phyloP scores from a whole-genome alignment of 1,139 yeast genomes.

The Magnusiomyces ingens region DNA sequence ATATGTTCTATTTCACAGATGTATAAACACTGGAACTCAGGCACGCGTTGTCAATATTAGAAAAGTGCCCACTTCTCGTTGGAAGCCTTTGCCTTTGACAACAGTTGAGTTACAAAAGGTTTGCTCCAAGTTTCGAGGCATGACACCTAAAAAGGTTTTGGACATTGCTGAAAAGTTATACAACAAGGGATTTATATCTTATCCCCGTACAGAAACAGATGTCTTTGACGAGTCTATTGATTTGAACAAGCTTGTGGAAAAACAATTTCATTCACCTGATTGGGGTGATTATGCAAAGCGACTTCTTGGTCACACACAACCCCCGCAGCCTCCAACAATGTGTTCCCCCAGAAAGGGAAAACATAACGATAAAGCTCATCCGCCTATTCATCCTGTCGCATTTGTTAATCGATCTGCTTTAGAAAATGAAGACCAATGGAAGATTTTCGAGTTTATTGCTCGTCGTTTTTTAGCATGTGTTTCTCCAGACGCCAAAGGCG shows the following conservation, averaged over 20 bases:
- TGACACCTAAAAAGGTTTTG: constrained; percentile 76
- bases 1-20: constrained; percentile 56
- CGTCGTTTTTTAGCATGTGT: constrained; percentile 89
- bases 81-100: constrained; percentile 83
- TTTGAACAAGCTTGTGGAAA: constrained; percentile 48
- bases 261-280: constrained; percentile 44
- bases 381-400: constrained; percentile 82
- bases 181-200: constrained; percentile 78
- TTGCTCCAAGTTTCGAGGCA: constrained; percentile 56
- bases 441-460: constrained; percentile 80
- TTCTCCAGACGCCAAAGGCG: constrained; percentile 83
- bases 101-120: constrained; percentile 92
- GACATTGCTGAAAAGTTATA: constrained; percentile 78
- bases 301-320: constrained; percentile 19
- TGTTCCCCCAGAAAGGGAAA: constrained; percentile 67
- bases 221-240: constrained; percentile 73
- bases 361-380: constrained; percentile 94
- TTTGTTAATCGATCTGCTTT: constrained; percentile 35
- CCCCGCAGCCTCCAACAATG: constrained; percentile 27
- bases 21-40: constrained; percentile 38
- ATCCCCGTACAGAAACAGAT: constrained; percentile 98
- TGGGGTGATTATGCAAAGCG: constrained; percentile 47
- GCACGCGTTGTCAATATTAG: constrained; percentile 50
- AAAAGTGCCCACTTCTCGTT: constrained; percentile 63
- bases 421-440: constrained; percentile 46